phyloP scores from a whole-genome alignment of 805 yeast species.

The Yamadazyma insecticola region DNA sequence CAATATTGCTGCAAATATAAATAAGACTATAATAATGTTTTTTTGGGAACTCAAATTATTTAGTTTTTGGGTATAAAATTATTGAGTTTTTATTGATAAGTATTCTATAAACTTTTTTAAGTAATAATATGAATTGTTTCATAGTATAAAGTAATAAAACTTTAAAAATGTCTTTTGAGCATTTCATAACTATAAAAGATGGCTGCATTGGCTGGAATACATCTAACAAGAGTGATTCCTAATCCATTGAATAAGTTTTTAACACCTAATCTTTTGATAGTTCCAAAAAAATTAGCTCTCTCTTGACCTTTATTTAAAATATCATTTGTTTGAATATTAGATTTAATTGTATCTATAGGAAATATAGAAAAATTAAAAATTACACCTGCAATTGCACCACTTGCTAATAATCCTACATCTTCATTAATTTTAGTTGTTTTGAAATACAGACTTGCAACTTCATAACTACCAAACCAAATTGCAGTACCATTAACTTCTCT shows the following conservation, averaged over 20 bases:
- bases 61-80: no score
- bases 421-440: slow-evolving; percentile 23
- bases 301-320: slow-evolving; percentile 17
- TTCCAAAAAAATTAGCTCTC: no score
- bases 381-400: slow-evolving; percentile 88
- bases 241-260: slow-evolving; percentile 77
- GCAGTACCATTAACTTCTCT: slow-evolving; percentile 90
- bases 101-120: no score
- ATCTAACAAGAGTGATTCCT: slow-evolving; percentile 74
- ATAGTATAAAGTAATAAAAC: slow-evolving; percentile 11
- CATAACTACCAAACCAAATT: slow-evolving; percentile 92
- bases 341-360: slow-evolving; percentile 89
- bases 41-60: no score
- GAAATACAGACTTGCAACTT: slow-evolving; percentile 41
- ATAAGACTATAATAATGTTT: no score
- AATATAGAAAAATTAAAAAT: slow-evolving; percentile 74
- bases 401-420: slow-evolving; percentile 53
- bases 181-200: slow-evolving; percentile 79
- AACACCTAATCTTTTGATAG: slow-evolving; percentile 46
- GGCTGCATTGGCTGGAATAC: slow-evolving; percentile 86
- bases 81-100: no score
- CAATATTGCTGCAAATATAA: no score
- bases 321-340: slow-evolving; percentile 69
- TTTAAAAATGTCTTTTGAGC: slow-evolving; percentile 29
- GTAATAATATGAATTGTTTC: no score